phyloP scores from a whole-genome alignment of 345 rosid genomes.

The Chamaenerion angustifolium region DNA sequence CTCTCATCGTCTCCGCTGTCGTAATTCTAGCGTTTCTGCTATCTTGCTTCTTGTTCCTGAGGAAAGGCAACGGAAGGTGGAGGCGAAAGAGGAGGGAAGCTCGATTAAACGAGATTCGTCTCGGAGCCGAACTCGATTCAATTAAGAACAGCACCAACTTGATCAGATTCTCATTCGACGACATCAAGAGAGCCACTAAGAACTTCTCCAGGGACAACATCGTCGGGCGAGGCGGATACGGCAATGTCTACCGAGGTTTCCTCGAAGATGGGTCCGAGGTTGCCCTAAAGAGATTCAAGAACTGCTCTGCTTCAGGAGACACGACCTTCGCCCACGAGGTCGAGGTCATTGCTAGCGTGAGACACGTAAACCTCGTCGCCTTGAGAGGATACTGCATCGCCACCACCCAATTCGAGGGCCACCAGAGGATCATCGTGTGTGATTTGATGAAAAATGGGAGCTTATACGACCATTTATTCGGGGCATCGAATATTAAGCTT shows the following conservation, averaged over 20 bases:
- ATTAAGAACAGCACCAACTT: slow-evolving; percentile 58
- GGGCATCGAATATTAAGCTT: slow-evolving; percentile 31
- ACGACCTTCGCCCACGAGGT: slow-evolving; percentile 59
- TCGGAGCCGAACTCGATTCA: slow-evolving; percentile 32
- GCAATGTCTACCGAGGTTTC: slow-evolving; percentile 68
- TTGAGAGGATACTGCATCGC: slow-evolving; percentile 80
- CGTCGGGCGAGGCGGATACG: slow-evolving; percentile 78
- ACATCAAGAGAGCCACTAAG: slow-evolving; percentile 62
- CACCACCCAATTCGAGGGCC: slow-evolving; percentile 66
- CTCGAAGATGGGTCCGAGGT: slow-evolving; percentile 58
- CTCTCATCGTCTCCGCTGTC: slow-evolving; percentile 13
- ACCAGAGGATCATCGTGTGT: slow-evolving; percentile 90
- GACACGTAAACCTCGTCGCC: slow-evolving; percentile 77
- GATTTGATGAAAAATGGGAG: slow-evolving; percentile 77
- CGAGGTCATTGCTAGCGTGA: slow-evolving; percentile 80
- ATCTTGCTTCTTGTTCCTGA: slow-evolving; percentile 31
- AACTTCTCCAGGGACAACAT: slow-evolving; percentile 60
- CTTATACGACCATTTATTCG: slow-evolving; percentile 67
- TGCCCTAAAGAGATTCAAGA: slow-evolving; percentile 90
- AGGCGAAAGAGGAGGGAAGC: slow-evolving; percentile 16
- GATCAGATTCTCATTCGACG: slow-evolving; percentile 51
- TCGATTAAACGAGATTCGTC: slow-evolving; percentile 21
- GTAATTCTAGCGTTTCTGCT: slow-evolving; percentile 16
- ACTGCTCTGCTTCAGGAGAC: slow-evolving; percentile 73
- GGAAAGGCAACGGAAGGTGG: slow-evolving; percentile 17